Conservation (phyloP, 2,329 filamentous ascomycete species). For the Aspergillus pseudoviridinutans region DNA sequence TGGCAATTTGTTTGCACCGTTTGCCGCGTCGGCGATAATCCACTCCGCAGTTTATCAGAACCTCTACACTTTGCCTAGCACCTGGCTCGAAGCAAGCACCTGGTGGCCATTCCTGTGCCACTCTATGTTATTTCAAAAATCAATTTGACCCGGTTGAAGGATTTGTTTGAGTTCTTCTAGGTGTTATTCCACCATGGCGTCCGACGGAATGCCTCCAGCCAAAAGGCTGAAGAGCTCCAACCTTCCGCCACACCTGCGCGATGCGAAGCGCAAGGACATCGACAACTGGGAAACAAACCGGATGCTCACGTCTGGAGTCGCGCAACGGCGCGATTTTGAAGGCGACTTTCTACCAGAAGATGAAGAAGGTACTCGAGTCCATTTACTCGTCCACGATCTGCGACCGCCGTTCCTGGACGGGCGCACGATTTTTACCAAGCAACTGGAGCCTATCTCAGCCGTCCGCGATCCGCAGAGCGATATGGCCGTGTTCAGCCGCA, state of each 20-base stretch:
- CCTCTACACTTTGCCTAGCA: slow-evolving; percentile 1
- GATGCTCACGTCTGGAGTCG: slow-evolving; percentile 94
- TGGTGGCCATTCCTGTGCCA: slow-evolving; percentile 1
- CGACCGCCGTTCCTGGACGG: slow-evolving; percentile 93
- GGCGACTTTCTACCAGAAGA: slow-evolving; percentile 79
- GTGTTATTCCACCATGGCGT: slow-evolving; percentile 24
- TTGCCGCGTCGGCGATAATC: slow-evolving; percentile 18
- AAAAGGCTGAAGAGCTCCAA: slow-evolving; percentile 38
- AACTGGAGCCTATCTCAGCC: slow-evolving; percentile 89
- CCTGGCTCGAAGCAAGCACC: not conserved
- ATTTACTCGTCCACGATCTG: slow-evolving; percentile 88
- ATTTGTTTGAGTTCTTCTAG: not conserved
- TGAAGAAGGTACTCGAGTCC: slow-evolving; percentile 81
- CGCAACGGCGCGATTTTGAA: slow-evolving; percentile 78
- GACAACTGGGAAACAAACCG: slow-evolving; percentile 99
- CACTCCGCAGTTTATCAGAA: not conserved
- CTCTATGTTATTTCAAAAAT: not conserved
- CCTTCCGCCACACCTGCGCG: slow-evolving; percentile 33
- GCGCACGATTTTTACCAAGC: slow-evolving; percentile 93
- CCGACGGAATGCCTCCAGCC: slow-evolving; percentile 35
- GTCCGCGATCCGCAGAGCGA: slow-evolving; percentile 93
- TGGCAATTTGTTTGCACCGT: slow-evolving; percentile 25
- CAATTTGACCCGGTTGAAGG: not conserved
- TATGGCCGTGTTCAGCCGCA: slow-evolving; percentile 96
- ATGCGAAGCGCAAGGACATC: slow-evolving; percentile 77